Base-by-base conservation (phyloP, 2,329 filamentous ascomycete species). In the Fusarium sp. region DNA sequence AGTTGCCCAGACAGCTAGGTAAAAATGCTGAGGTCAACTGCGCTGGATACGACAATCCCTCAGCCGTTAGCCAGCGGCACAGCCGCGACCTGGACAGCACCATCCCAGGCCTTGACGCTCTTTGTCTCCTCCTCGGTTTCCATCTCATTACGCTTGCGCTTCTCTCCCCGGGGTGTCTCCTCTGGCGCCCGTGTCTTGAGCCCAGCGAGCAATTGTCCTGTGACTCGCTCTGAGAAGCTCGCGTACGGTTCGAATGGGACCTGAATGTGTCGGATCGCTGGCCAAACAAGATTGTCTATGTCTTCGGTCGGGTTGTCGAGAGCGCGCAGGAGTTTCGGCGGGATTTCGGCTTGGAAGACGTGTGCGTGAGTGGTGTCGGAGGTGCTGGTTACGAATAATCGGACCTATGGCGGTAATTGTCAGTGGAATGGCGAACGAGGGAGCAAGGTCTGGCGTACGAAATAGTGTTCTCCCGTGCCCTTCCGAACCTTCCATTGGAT, bases 401-500 rank as follows among this genome's bases (percentile, higher is more conserved):
- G n/a, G 12, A 35, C n/a, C 48, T 51, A 7, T 16, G 1, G 1
- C 1, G 26, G 1, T 20, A 11, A 15, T 8, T 26, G 48, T 51
- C 9, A 51, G 47, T 6, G 4, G 6, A 6, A 20, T 6, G 12
- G 8, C 8, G 1, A 50, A 26, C 8, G 1, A 3, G 30, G 28
- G 5, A 15, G 13, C 1, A 0, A 1, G 22, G 16, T 15, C n/a
- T 33, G 16, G 8, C 47, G 7, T 50, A 50, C 47, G 3, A 14
- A 7, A 6, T 5, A 14, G 7, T 15, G 2, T 20, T 50, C 16
- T 24, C 5, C 7, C 15, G 8, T 33, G 11, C 13, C 4, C 10
- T 30, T 3, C 0, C 10, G 20, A 0, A 2, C 4, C 20, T 20
- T 1, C 47, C 30, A 7, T 11, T 20, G 30, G 0, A 50, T 3